These are phyloP conservation scores for Suhomyces xylopsoci DNA, from an alignment of 805 yeast genomes.

Conservation along the genomic window DNA sequence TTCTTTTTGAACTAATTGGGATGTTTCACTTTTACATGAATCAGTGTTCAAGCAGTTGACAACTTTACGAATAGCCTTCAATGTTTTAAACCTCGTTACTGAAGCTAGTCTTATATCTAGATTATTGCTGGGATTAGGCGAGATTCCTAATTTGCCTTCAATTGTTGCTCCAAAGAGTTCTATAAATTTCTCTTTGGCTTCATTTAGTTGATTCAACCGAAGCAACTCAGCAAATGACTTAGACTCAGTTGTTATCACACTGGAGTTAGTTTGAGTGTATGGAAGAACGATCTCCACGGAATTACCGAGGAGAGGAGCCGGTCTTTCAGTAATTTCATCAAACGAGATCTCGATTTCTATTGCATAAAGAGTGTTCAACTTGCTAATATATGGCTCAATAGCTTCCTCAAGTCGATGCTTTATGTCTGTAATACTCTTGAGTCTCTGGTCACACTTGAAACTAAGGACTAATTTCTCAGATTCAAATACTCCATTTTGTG, in stretches of 20 bases:
- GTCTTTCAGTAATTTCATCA: not conserved
- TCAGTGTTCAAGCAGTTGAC: not conserved
- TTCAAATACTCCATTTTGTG: not conserved
- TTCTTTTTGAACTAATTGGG: not conserved
- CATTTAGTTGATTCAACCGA: not conserved
- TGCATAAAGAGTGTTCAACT: not conserved
- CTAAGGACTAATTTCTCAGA: not conserved
- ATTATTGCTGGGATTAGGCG: slow-evolving; percentile 5
- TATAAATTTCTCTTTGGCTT: not conserved
- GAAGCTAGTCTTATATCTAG: not conserved
- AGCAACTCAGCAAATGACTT: not conserved
- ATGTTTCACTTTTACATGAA: not conserved
- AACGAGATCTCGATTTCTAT: not conserved
- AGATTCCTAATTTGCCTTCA: slow-evolving; percentile 1
- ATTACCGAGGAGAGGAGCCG: not conserved
- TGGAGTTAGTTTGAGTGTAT: not conserved
- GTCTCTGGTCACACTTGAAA: not conserved
- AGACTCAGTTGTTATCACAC: not conserved
- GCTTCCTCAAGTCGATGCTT: not conserved
- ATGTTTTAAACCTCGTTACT: not conserved
- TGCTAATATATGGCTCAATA: not conserved
- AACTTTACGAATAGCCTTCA: not conserved
- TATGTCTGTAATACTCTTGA: not conserved
- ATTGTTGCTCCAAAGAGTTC: not conserved
- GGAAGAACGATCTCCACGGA: not conserved